Evolutionary conservation across 176 grass and related monocot species (phyloP), one percentile per base, ranked within the genome.

Genomic region (Triticum aestivum): DNA sequence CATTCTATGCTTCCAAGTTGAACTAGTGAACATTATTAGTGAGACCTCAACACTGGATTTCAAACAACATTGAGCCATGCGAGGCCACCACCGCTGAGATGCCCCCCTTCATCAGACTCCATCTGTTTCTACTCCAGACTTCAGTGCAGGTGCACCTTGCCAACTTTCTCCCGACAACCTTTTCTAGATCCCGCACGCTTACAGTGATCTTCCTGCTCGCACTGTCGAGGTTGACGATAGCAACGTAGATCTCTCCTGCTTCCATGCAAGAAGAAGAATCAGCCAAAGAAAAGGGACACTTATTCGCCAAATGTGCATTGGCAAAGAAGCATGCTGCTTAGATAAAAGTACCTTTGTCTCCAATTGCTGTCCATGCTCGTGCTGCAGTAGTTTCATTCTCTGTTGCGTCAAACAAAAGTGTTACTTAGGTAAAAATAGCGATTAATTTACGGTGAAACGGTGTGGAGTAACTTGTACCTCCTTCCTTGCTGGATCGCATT

Each of bases 161-260:
- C 26, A 93, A 90, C 34, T 33, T 75, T 56, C 51, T 89, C 11
- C 65, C 73, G 0, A 97, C 27, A 81, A 80, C 81, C 27, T 58
- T 86, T 61, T 10, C 61, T 69, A 97, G 70, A 37, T 97, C 90
- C 79, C 88, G 87, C 73, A 92, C 78, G 68, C 61, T 90, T 13
- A 74, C 83, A 24, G 62, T 65, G 24, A 94, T 89, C 27, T 58
- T 65, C 77, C 86, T 85, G 11, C 66, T 91, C 12, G 13, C n/a
- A 0, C 80, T 74, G 72, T 97, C 92, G 0, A 96, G 89, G 81
- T 97, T 97, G 80, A 97, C 94, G 86, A 97, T 91, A 23, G 90
- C 79, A 14, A 97, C 67, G 68, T 97, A 97, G 38, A 94, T 91
- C 92, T 97, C 92, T 61, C 94, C 94, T 97, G 29, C 15, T 79